These are phyloP conservation scores for Fraxinus sp. DNA, from an alignment of 305 asterid genomes.

Conservation along the genomic window DNA sequence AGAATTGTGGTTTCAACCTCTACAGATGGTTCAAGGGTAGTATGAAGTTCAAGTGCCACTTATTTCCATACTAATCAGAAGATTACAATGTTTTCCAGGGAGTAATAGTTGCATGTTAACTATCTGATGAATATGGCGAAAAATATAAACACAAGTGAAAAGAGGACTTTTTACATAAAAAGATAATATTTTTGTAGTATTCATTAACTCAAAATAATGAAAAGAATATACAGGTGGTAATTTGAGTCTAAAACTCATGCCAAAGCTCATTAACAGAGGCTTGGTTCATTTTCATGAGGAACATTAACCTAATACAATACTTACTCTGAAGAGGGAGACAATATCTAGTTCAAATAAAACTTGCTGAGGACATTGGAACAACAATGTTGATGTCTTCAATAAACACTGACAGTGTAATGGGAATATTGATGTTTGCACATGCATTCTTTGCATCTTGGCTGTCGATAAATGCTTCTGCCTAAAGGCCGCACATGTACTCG, in stretches of 20 bases:
- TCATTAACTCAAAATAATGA: not conserved
- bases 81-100: not conserved
- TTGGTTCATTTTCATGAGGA: not conserved
- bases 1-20: not conserved
- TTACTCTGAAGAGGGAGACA: not conserved
- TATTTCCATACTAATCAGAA: not conserved
- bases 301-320: not conserved
- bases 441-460: constrained; percentile 64
- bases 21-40: not conserved
- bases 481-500: constrained; percentile 42
- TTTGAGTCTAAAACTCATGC: not conserved
- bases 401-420: not conserved
- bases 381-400: not conserved
- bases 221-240: not conserved
- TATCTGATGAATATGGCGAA: not conserved
- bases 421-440: constrained; percentile 56
- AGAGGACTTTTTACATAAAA: not conserved
- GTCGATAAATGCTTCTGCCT: constrained; percentile 71
- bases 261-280: not conserved
- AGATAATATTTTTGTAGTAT: not conserved
- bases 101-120: not conserved
- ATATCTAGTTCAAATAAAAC: not conserved
- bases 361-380: not conserved
- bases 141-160: not conserved
- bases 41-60: not conserved